phyloP scores from a whole-genome alignment of 805 yeast genomes.

The Candida gorgasii region DNA sequence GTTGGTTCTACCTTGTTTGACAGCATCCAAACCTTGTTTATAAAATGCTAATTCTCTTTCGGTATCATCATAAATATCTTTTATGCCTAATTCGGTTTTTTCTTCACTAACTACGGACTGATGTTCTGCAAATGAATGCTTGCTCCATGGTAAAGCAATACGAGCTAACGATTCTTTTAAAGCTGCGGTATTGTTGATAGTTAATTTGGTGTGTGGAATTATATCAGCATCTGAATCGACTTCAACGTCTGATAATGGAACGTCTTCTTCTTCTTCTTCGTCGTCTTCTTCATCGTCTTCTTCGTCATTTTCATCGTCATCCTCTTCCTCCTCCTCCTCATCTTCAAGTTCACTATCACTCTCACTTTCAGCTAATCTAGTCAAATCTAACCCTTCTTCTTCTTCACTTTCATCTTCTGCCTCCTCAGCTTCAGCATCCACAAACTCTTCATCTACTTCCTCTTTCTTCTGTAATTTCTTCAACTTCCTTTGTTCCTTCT shows the following conservation, averaged over 20 bases:
- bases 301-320: conserved; percentile 52
- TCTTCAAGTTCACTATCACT: conserved; percentile 44
- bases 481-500: conserved; percentile 62
- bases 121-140: conserved; percentile 79
- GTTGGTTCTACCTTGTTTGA: conserved; percentile 64
- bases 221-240: conserved; percentile 93
- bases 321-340: conserved; percentile 51
- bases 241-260: conserved; percentile 88
- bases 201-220: conserved; percentile 86
- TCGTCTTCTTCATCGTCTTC: conserved; percentile 53
- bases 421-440: conserved; percentile 40
- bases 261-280: conserved; percentile 58
- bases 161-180: conserved; percentile 67
- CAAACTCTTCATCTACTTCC: conserved; percentile 30
- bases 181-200: conserved; percentile 87
- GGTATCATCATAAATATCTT: conserved; percentile 92
- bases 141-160: conserved; percentile 63
- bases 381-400: conserved; percentile 45
- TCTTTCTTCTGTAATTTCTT: conserved; percentile 45
- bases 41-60: conserved; percentile 94
- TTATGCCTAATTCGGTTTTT: conserved; percentile 64
- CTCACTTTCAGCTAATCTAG: conserved; percentile 52
- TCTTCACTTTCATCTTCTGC: conserved; percentile 28
- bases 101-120: conserved; percentile 66
- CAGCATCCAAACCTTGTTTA: conserved; percentile 90